phyloP scores from a whole-genome alignment of 75 land plant genomes.

The Ceratopteris richardii region DNA sequence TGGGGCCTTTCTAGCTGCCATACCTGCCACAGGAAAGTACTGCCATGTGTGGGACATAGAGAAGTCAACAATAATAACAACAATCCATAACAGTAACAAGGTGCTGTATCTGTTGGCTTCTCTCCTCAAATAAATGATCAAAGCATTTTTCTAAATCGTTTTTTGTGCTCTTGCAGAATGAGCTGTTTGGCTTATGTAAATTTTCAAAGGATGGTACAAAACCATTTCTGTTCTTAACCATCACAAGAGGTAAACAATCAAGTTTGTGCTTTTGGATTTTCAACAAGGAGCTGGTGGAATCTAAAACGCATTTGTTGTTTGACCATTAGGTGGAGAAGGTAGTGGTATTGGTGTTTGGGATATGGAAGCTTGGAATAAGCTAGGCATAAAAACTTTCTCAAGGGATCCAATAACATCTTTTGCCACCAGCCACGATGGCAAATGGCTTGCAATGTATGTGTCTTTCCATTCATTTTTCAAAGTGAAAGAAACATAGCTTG shows the following conservation, averaged over 20 bases:
- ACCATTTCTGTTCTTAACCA: constrained; percentile 78
- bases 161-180: constrained; percentile 42
- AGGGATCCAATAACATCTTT: constrained; percentile 58
- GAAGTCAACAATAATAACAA: constrained; percentile 9
- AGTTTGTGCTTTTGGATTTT: too few species aligned
- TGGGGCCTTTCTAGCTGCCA: constrained; percentile 70
- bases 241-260: constrained; percentile 42
- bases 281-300: too few species aligned
- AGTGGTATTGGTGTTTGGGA: constrained; percentile 63
- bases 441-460: constrained; percentile 74
- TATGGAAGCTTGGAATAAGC: constrained; percentile 70
- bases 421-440: constrained; percentile 73
- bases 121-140: background rate
- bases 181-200: constrained; percentile 69
- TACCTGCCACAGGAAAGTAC: constrained; percentile 74
- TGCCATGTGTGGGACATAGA: constrained; percentile 63
- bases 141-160: too few species aligned
- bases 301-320: too few species aligned
- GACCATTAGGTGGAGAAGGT: constrained; percentile 51
- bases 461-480: background rate
- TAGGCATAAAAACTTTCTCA: constrained; percentile 64
- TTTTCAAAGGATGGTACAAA: constrained; percentile 84
- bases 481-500: too few species aligned
- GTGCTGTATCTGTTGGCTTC: background rate
- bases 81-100: constrained; percentile 9